phyloP scores from a whole-genome alignment of 2,329 filamentous ascomycete species.

The Neonectria faginata region DNA sequence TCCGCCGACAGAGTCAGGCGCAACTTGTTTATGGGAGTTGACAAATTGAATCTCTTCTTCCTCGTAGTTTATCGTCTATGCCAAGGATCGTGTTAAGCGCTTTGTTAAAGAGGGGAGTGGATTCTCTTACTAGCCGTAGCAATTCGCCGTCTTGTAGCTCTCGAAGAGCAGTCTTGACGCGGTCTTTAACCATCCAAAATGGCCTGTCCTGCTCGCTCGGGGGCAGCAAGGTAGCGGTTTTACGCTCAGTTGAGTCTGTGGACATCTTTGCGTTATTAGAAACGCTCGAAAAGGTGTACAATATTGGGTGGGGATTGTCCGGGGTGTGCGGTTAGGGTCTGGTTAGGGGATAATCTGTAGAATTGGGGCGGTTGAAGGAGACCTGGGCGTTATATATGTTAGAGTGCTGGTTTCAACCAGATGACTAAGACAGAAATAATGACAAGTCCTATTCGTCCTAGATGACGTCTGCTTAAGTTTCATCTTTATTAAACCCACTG shows the following conservation, averaged over 20 bases:
- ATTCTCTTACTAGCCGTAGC: conserved; percentile 15
- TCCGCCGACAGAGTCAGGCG: background rate
- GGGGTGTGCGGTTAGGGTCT: background rate
- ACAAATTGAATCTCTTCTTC: conserved; percentile 13
- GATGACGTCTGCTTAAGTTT: too few relatives aligned
- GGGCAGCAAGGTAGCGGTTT: background rate
- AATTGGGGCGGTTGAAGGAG: background rate
- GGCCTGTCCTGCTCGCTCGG: conserved; percentile 8
- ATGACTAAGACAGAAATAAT: background rate
- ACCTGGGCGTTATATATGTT: background rate
- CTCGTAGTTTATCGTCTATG: conserved; percentile 1
- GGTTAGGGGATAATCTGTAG: background rate
- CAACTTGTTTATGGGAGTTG: background rate
- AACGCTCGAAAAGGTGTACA: conserved; percentile 26
- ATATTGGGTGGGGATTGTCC: background rate
- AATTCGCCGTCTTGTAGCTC: conserved; percentile 27
- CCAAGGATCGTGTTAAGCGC: background rate
- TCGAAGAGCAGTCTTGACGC: background rate
- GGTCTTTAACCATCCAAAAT: conserved; percentile 8
- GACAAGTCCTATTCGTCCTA: background rate
- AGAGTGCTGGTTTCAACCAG: background rate
- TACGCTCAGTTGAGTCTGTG: background rate
- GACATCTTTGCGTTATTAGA: conserved; percentile 8
- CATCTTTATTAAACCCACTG: too few relatives aligned
- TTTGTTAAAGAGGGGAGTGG: background rate